Base-by-base conservation (phyloP, 305 asterid genomes). In the Salvia sclarea region DNA sequence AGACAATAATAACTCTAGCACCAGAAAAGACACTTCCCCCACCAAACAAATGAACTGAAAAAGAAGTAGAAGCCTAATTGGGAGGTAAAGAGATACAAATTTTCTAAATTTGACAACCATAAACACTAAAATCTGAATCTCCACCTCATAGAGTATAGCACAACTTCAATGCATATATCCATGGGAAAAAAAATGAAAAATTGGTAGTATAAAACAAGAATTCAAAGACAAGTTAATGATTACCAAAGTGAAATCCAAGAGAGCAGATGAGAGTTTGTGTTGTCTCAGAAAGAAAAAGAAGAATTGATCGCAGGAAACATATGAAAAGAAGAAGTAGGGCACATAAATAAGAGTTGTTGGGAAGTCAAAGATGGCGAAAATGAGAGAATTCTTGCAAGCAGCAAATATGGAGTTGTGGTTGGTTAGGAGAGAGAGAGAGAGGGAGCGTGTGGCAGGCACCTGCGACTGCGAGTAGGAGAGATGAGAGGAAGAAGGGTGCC, bases 381-480 rank as follows among this genome's bases (percentile, higher is more conserved):
- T 33, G 71, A 12, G 28, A 8, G 63, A 57, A 67, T 49, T 13
- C 41, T 57, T 13, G 53, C 44, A 35, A 35, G 25, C 33, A 9
- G 41, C 12, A 18, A 18, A 12, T 63, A 14, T 28, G 31, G 24
- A 56, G 14, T 8, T 22, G 33, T 30, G 49, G 63, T 10, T 47
- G 25, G 31, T 30, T 55, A 25, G 5, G 69, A 24, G 24, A 13
- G 14, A 5, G 38, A 10, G 21, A 0, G 16, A 24, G 20, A 28
- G 17, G 67, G 35, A 71, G 84, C 86, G 87, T 77, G 84, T 82
- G 84, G 81, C 71, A 50, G 69, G 73, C 82, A 74, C 63, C 64
- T 20, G 75, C 61, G 50, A n/a, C 64, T 20, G 75, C 61, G 50
- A n/a, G 52, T 35, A 21, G 76, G 66, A 43, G 44, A 43, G 31